Evolutionary conservation across 139 green algal genomes (phyloP).

Genomic region (Yamagishiella unicocca): DNA sequence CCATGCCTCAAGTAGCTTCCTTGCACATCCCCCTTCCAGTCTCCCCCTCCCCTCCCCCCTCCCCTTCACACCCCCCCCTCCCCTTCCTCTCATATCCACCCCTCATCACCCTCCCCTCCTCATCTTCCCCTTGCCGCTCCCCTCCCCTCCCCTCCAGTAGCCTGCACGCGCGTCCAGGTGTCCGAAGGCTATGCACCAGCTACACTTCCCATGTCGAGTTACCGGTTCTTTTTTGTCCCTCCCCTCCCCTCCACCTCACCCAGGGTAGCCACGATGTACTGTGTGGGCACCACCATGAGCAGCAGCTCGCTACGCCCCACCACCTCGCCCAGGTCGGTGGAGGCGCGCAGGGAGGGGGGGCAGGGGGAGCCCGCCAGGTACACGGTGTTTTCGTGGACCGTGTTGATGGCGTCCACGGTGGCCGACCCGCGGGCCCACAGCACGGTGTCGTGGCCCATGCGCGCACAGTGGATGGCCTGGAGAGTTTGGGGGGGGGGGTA

Average conservation of each 20-base stretch:
- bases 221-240: not conserved
- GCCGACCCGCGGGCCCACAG: conserved; percentile 78
- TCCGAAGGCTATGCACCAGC: no score
- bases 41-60: no score
- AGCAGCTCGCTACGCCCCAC: conserved; percentile 71
- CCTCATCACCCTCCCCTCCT: no score
- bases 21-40: no score
- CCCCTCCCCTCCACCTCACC: conserved; percentile 33
- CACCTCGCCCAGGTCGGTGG: conserved; percentile 54
- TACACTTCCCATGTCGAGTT: no score
- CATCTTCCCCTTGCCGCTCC: no score
- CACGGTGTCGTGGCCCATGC: conserved; percentile 77
- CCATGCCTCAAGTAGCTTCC: no score
- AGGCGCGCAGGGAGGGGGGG: conserved; percentile 66
- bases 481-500: no score
- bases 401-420: conserved; percentile 76
- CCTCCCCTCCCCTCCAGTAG: no score
- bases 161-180: no score
- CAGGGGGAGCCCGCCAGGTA: conserved; percentile 71
- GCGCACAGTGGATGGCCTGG: conserved; percentile 64
- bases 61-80: no score
- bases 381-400: conserved; percentile 69
- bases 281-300: conserved; percentile 88
- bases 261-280: conserved; percentile 79
- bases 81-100: no score